Percentiles rank a stretch among this genome's conserved stretches.
Conservation (phyloP, 306 rosid genomes). For the Gillenia trifoliata region DNA sequence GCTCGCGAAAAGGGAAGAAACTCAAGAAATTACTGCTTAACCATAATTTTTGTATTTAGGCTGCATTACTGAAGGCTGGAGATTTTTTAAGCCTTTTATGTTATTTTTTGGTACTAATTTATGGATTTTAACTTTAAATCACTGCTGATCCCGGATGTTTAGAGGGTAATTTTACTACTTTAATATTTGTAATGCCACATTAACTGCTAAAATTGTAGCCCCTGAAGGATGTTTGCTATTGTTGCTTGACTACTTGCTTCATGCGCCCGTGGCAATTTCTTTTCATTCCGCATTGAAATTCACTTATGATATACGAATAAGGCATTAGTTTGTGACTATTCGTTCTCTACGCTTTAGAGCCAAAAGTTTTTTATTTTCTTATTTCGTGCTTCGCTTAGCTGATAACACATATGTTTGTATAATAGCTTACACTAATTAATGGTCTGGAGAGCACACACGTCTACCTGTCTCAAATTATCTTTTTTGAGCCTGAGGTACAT, state of each 20-base stretch:
- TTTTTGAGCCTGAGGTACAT: slow-evolving; percentile 9
- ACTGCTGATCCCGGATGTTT: neutral
- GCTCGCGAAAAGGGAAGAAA: neutral
- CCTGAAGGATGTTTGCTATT: no score
- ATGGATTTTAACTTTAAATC: neutral
- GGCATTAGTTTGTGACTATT: no score
- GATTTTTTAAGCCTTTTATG: neutral
- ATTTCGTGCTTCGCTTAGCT: neutral
- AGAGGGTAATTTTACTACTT: no score
- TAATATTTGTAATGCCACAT: no score
- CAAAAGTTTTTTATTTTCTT: neutral
- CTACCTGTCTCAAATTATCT: slow-evolving; percentile 27
- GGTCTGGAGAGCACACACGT: slow-evolving; percentile 28
- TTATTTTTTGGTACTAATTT: neutral
- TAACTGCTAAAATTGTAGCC: no score
- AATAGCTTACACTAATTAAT: neutral
- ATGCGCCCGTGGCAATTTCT: no score
- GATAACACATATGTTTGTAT: slow-evolving; percentile 3
- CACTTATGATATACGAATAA: no score
- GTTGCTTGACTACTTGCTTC: no score
- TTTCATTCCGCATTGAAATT: no score
- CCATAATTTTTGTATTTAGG: neutral
- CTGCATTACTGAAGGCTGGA: neutral
- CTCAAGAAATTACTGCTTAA: neutral
- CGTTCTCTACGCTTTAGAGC: neutral